Evolutionary conservation across 1,139 yeast species (phyloP), one percentile per base, ranked within the genome.

Genomic region (Taphrina communis): DNA sequence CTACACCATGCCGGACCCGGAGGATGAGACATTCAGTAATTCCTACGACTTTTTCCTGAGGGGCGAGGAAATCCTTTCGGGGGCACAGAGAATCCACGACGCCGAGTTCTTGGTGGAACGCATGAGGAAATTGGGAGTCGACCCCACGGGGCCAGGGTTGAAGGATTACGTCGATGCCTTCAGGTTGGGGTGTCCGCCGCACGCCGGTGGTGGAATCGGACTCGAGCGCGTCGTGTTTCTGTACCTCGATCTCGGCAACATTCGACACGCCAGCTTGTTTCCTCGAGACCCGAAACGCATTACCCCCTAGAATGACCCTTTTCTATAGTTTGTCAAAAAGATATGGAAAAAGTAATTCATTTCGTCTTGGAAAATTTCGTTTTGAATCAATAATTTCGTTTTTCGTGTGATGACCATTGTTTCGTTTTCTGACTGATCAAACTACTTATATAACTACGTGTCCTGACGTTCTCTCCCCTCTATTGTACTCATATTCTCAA

Each of bases 151-250:
- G 72, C 89, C 92, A 44, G 98, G 98, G 73, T 82, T 93, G 76
- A 84, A 84, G 77, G 98, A 95, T 78, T 94, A 95, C 80, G 88
- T 91, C 72, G 93, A 93, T 73, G 96, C 97, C 25, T 94, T 95
- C 83, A 82, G 85, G 61, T 93, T 89, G 78, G 99, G 98, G 25
- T 94, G 97, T 84, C 88, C 97, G 73, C 99, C 99, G 65, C 99
- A 94, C 76, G 99, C 97, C 36, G 99, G 99, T 79, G 99, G 99
- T 82, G 99, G 99, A 81, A 94, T 94, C 78, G 99, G 99, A 76
- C 83, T 94, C 74, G 99, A 94, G 82, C 90, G 99, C 83, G 99
- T 94, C 55, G 92, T 94, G 73, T 94, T 94, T 98, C 94, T 94
- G 86, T 94, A 85, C 87, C 85, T 94, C 79, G 99, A 91, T 77